Evolutionary conservation across 305 asterid species (phyloP).

Genomic region (Fraxinus nigra): DNA sequence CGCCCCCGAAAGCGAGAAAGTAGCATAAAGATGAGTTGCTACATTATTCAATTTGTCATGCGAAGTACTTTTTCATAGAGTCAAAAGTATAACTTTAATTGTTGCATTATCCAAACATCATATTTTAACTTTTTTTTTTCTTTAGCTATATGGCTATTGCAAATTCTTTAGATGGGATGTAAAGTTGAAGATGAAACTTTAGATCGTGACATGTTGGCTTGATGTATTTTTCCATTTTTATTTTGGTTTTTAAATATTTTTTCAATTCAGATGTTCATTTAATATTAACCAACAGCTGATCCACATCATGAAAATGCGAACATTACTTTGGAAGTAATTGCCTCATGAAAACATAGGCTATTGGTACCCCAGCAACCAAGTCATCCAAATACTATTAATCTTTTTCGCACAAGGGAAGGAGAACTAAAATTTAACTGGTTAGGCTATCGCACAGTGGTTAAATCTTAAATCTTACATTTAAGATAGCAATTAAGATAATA

Average conservation of each 20-base stretch:
- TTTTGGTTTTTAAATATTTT: too few relatives aligned
- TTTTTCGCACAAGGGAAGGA: background rate
- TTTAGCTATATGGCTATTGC: background rate
- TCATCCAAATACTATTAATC: background rate
- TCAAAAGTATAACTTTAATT: background rate
- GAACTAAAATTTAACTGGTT: background rate
- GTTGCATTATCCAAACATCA: background rate
- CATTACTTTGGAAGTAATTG: background rate
- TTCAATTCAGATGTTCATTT: background rate
- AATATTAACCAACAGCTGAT: background rate
- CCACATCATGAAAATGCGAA: background rate
- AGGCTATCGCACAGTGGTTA: background rate
- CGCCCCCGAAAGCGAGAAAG: background rate
- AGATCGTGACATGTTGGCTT: background rate
- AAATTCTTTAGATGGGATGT: background rate
- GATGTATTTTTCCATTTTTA: background rate
- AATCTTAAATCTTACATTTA: too few relatives aligned
- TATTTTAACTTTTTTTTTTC: background rate
- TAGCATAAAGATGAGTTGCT: background rate
- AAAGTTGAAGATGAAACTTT: background rate
- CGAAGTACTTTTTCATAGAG: background rate
- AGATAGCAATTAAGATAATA: too few relatives aligned
- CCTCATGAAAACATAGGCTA: background rate
- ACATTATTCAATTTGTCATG: background rate
- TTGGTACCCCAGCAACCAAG: background rate